phyloP scores from a whole-genome alignment of 345 rosid genomes.

The Trapa incisa region DNA sequence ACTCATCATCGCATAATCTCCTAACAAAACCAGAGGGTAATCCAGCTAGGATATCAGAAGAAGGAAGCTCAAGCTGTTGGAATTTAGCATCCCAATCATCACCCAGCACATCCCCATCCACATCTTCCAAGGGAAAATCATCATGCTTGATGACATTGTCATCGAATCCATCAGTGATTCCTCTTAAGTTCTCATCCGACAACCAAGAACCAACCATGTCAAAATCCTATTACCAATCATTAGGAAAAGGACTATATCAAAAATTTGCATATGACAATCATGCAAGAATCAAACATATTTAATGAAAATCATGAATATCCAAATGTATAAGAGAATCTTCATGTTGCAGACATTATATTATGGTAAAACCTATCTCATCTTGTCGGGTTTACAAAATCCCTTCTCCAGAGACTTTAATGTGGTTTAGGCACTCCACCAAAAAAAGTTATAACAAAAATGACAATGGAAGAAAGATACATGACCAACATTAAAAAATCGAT shows the following conservation, averaged over 20 bases:
- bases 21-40: no score
- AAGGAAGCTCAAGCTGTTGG: conserved; percentile 50
- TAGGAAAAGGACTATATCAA: not conserved
- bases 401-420: not conserved
- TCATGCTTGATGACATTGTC: conserved; percentile 24
- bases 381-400: not conserved
- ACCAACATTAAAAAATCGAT: not conserved
- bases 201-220: conserved; percentile 47
- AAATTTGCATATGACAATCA: not conserved
- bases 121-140: conserved; percentile 55
- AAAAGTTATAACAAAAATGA: no score
- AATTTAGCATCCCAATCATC: conserved; percentile 21
- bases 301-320: no score
- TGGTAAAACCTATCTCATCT: not conserved
- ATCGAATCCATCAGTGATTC: conserved; percentile 45
- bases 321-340: not conserved
- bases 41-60: conserved; percentile 29
- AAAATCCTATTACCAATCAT: conserved; percentile 10
- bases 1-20: no score
- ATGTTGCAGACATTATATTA: not conserved
- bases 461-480: not conserved
- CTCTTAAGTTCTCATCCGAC: conserved; percentile 35
- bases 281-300: no score
- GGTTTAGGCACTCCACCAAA: not conserved
- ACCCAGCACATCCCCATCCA: conserved; percentile 23